Conservation (phyloP, 2,329 filamentous ascomycete genomes). For the Phaeosphaeria sp. region DNA sequence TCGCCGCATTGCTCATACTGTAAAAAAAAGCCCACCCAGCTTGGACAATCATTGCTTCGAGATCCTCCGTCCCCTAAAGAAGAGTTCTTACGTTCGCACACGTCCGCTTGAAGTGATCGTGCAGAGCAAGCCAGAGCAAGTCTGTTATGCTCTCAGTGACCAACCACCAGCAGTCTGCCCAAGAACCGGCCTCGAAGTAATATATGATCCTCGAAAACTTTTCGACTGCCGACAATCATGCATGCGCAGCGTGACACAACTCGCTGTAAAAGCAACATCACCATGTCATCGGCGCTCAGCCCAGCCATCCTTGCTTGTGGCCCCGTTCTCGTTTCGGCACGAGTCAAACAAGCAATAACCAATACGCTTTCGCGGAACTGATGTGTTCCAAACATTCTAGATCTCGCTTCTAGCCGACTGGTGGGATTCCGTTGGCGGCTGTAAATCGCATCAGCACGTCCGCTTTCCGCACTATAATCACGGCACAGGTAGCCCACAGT, state of each 20-base stretch:
- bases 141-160: background rate
- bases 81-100: background rate
- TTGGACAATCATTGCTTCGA: background rate
- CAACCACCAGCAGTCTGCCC: background rate
- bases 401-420: background rate
- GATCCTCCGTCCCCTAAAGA: background rate
- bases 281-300: background rate
- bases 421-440: background rate
- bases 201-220: background rate
- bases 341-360: background rate
- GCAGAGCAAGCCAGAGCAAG: background rate
- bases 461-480: slow-evolving; percentile 1
- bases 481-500: background rate
- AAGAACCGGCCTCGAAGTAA: background rate
- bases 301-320: background rate
- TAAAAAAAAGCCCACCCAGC: background rate
- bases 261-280: background rate
- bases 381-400: background rate
- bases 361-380: background rate
- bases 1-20: background rate
- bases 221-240: background rate
- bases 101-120: background rate
- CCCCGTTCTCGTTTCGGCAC: background rate
- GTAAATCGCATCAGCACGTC: background rate
- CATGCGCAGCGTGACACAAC: background rate